A percentile compares a stretch with the other conserved stretches of the same genome.
Evolutionary conservation across 768 basidiomycete species (phyloP).

Genomic region (Pleurotus ostreatus): DNA sequence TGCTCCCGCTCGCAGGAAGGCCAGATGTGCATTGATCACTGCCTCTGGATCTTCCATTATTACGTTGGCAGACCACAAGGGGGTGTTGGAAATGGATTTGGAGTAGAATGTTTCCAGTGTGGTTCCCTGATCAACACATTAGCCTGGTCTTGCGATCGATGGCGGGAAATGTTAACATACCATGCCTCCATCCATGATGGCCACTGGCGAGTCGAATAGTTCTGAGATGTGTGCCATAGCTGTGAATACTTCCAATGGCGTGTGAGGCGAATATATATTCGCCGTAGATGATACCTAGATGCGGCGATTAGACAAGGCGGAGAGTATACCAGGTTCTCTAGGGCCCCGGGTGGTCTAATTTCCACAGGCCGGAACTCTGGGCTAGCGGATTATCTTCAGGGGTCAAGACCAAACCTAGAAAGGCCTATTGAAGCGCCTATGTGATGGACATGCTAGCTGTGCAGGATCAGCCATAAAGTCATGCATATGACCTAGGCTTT

Average conservation of each 20-base stretch:
- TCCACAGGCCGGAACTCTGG: too few species aligned
- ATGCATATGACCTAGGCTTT: too few species aligned
- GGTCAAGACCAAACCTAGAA: too few species aligned
- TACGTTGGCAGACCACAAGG: slow-evolving; percentile 72
- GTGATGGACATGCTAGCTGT: too few species aligned
- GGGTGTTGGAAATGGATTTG: slow-evolving; percentile 43
- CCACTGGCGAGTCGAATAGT: slow-evolving; percentile 3
- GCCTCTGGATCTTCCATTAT: slow-evolving; percentile 47
- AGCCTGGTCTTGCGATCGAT: not conserved
- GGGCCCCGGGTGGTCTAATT: too few species aligned
- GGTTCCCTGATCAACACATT: slow-evolving; percentile 46
- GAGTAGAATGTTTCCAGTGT: slow-evolving; percentile 51
- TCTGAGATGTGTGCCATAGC: slow-evolving; percentile 1
- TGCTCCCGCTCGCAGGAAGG: slow-evolving; percentile 64
- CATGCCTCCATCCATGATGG: slow-evolving; percentile 44
- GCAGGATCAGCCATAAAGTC: too few species aligned
- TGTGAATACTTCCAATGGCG: not conserved
- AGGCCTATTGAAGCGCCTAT: too few species aligned
- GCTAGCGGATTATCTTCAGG: too few species aligned
- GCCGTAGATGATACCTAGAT: not conserved
- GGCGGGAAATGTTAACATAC: slow-evolving; percentile 21
- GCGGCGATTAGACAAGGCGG: not conserved
- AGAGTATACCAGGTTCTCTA: too few species aligned
- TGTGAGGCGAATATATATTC: not conserved
- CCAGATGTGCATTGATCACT: slow-evolving; percentile 55